Base-by-base conservation (phyloP, 495 filamentous ascomycete genomes). In the Emericellopsis terricola region DNA sequence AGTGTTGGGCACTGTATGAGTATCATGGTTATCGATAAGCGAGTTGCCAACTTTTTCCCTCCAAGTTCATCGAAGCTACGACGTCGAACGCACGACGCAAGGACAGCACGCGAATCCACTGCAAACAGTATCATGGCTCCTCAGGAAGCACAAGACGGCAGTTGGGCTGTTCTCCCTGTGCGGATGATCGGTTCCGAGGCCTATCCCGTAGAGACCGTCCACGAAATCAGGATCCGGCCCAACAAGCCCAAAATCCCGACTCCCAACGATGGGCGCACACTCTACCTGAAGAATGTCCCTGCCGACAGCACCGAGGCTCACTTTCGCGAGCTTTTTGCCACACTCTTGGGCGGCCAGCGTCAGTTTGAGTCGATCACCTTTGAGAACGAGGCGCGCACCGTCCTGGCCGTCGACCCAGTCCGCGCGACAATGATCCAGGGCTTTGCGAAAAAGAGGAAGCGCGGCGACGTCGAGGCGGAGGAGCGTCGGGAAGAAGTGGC, bases 211-310 rank as follows among this genome's bases (percentile, higher is more conserved):
- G 41, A 64, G n/a, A 67, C 64, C 38, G 71, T 64, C 31, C 89
- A 97, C 57, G 81, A 82, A 58, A 64, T 96, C 49, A 94, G 94
- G 55, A 52, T 94, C 33, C 80, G 78, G 36, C 71, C 69, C 19
- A 83, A 94, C 49, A 65, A 73, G 28, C 85, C 78, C 37, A 80
- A 73, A 45, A 65, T 85, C 16, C 74, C 81, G 11, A 76, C 78
- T 8, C 59, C 70, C 13, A 65, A 78, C 45, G 73, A 85, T 45
- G 49, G 67, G 15, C 74, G 83, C 38, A 79, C 77, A 30, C 65
- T 97, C 16, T 97, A 93, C 57, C 46, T 86, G 15, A 76, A 84
- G 40, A 96, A 97, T 49, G 48, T 87, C 4, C 91, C 89, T 21
- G 60, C 84, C 43, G 87, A 94, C 52, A 73, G 79, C 36, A 92